phyloP scores from a whole-genome alignment of 192 early-diverging fungal genomes.

The Chytriomyces sp. region DNA sequence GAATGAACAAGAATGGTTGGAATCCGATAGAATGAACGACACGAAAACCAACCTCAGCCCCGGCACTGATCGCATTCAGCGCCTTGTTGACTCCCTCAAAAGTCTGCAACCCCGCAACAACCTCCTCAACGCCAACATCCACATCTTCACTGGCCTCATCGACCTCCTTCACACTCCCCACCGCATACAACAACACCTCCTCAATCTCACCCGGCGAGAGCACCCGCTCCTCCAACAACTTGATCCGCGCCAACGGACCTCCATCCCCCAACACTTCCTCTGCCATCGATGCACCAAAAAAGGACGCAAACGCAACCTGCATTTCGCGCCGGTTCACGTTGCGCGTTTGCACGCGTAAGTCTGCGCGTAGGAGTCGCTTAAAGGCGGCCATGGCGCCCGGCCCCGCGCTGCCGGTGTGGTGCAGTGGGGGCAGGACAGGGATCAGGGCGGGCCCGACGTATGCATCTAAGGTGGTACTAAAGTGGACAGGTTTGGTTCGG shows the following conservation, averaged over 20 bases:
- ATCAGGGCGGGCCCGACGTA: conserved; percentile 6
- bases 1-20: background rate
- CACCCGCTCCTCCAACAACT: conserved; percentile 1
- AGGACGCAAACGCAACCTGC: background rate
- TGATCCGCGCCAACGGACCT: background rate
- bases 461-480: background rate
- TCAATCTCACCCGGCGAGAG: conserved; percentile 6
- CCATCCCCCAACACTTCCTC: background rate
- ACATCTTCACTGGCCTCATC: background rate
- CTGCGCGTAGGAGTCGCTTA: background rate
- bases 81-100: background rate
- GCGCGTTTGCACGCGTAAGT: background rate
- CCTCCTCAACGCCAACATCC: background rate
- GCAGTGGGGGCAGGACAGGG: conserved; percentile 8
- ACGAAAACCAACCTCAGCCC: conserved; percentile 3
- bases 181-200: conserved; percentile 9
- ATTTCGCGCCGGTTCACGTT: conserved; percentile 13
- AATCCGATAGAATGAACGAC: background rate
- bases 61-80: background rate
- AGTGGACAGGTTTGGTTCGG: background rate
- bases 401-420: too few relatives aligned
- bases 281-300: background rate
- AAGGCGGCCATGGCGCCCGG: conserved; percentile 3
- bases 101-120: background rate
- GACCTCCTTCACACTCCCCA: background rate